phyloP scores from a whole-genome alignment of 441 rosid genomes.

The Isatis lusitanica region DNA sequence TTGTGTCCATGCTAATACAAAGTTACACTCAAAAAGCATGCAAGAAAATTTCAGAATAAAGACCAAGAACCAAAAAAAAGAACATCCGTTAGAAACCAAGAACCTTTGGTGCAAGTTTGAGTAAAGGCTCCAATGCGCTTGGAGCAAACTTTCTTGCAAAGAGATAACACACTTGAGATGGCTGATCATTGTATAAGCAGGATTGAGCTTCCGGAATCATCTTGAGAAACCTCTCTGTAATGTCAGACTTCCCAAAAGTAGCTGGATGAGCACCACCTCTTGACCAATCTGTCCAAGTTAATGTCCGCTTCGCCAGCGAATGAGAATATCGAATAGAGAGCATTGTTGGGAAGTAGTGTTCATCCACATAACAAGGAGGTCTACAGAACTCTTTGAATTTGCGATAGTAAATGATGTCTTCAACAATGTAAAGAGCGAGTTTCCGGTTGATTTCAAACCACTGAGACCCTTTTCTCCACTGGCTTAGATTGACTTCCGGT shows the following conservation, averaged over 20 bases:
- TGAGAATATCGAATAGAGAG: conserved; percentile 52
- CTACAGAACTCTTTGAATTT: conserved; percentile 72
- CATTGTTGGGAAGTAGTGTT: conserved; percentile 93
- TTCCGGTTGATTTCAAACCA: conserved; percentile 81
- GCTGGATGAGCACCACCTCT: conserved; percentile 88
- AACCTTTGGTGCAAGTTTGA: conserved; percentile 52
- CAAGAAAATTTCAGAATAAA: conserved; percentile 9
- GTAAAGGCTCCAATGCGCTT: conserved; percentile 69
- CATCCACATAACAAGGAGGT: conserved; percentile 83
- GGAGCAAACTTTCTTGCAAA: conserved; percentile 86
- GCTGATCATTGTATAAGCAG: conserved; percentile 64
- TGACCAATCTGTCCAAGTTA: conserved; percentile 92
- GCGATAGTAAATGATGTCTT: conserved; percentile 58
- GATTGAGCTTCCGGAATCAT: conserved; percentile 38
- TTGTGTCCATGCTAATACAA: conserved; percentile 18
- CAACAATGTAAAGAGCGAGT: conserved; percentile 57
- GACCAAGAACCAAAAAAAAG: neutral
- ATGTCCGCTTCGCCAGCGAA: conserved; percentile 67
- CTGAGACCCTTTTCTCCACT: conserved; percentile 95
- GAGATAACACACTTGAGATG: conserved; percentile 54
- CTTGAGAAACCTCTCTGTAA: conserved; percentile 50
- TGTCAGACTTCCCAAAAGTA: conserved; percentile 57
- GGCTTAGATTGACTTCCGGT: conserved; percentile 64
- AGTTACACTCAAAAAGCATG: conserved; percentile 6
- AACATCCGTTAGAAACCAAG: conserved; percentile 42